Evolutionary conservation across 2,329 filamentous ascomycete species (phyloP).

Genomic region (Xylaria sp.): DNA sequence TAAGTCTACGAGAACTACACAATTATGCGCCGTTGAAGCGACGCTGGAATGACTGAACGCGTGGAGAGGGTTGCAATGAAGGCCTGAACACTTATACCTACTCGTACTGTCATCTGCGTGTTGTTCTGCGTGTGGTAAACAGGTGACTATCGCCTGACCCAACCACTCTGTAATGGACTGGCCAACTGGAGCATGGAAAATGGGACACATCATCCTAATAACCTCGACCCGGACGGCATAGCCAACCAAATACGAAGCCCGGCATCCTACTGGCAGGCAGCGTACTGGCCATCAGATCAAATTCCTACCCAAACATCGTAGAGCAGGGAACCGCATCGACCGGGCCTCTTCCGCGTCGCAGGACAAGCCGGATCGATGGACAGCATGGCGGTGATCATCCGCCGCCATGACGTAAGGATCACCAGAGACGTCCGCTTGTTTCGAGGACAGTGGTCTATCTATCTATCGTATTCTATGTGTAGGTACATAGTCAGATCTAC

Average conservation of each 20-base stretch:
- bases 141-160: conserved; percentile 1
- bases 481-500: not conserved
- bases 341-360: not conserved
- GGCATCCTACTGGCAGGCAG: not conserved
- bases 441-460: conserved; percentile 2
- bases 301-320: not conserved
- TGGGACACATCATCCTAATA: not conserved
- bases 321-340: not conserved
- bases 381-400: not conserved
- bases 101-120: not conserved
- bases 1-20: too few relatives aligned
- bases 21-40: not conserved
- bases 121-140: not conserved
- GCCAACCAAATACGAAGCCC: not conserved
- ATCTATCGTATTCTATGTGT: not conserved
- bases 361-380: not conserved
- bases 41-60: conserved; percentile 6
- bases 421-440: conserved; percentile 7
- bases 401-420: conserved; percentile 12
- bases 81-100: not conserved
- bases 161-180: not conserved
- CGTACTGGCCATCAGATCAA: not conserved
- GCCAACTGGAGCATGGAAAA: not conserved
- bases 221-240: not conserved
- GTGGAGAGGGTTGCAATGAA: conserved; percentile 10